phyloP scores from a whole-genome alignment of 768 basidiomycete species.

The Pleurotus pulmonarius region DNA sequence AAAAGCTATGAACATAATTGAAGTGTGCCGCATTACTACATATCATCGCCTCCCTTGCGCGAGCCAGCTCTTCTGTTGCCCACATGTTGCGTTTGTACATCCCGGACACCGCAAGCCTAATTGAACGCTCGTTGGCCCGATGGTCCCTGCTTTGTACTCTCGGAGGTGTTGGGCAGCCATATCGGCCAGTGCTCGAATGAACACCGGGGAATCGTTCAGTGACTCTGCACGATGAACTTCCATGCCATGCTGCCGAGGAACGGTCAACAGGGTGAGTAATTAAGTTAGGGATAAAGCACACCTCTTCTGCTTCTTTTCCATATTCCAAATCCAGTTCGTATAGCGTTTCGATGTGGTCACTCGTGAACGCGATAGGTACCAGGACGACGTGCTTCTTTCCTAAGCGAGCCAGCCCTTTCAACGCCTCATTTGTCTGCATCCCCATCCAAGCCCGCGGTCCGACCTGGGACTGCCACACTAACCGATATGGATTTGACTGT shows the following conservation, averaged over 20 bases:
- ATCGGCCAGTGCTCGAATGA: slow-evolving; percentile 92
- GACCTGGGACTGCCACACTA: slow-evolving; percentile 98
- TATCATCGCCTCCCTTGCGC: slow-evolving; percentile 61
- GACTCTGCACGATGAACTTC: slow-evolving; percentile 87
- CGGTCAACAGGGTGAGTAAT: slow-evolving; percentile 1
- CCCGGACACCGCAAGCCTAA: slow-evolving; percentile 89
- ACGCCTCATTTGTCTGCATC: slow-evolving; percentile 87
- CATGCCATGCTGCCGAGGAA: slow-evolving; percentile 70
- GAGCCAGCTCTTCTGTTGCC: slow-evolving; percentile 87
- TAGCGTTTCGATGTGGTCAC: slow-evolving; percentile 98
- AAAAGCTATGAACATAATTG: slow-evolving; percentile 1
- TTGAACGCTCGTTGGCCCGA: slow-evolving; percentile 70
- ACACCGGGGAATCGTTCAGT: slow-evolving; percentile 93
- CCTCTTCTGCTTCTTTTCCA: slow-evolving; percentile 85
- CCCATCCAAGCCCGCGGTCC: slow-evolving; percentile 99
- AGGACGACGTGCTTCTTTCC: slow-evolving; percentile 77
- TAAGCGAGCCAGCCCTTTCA: slow-evolving; percentile 80
- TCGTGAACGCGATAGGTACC: slow-evolving; percentile 97
- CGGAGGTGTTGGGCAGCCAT: slow-evolving; percentile 78
- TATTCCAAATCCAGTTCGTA: slow-evolving; percentile 97
- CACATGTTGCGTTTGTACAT: slow-evolving; percentile 87
- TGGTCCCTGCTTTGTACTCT: slow-evolving; percentile 50
- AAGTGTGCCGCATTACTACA: neutral
- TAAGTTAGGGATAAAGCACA: slow-evolving; percentile 29
- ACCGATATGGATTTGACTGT: slow-evolving; percentile 80